A percentile compares a stretch with the other conserved stretches of the same genome.
Evolutionary conservation across 1,284 basidiomycete species (phyloP).

Genomic region (Boletus smithii): DNA sequence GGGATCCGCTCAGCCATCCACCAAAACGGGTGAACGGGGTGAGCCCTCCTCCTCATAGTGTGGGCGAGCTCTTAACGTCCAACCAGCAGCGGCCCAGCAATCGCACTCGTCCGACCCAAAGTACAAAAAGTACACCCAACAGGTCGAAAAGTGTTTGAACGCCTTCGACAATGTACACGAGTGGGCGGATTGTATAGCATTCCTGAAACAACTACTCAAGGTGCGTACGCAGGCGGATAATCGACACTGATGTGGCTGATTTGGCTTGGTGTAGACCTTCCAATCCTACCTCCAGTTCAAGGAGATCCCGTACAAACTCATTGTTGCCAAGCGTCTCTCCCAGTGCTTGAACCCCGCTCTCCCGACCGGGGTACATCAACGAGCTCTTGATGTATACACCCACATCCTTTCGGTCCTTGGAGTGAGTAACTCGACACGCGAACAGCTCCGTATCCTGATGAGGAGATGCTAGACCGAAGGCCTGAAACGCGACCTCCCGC

Average conservation of each 20-base stretch:
- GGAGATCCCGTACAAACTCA: constrained; percentile 92
- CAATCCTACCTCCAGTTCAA: constrained; percentile 91
- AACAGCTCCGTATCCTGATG: constrained; percentile 3
- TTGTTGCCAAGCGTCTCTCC: constrained; percentile 91
- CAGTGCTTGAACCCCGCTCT: constrained; percentile 97
- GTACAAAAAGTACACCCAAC: constrained; percentile 90
- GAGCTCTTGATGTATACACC: constrained; percentile 92
- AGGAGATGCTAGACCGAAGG: constrained; percentile 69
- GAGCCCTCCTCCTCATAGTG: constrained; percentile 23
- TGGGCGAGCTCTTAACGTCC: constrained; percentile 3
- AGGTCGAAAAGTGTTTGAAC: constrained; percentile 89
- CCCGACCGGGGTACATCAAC: constrained; percentile 94
- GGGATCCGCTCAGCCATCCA: constrained; percentile 36
- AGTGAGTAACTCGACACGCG: constrained; percentile 44
- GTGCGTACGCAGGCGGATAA: constrained; percentile 32
- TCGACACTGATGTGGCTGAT: neutral
- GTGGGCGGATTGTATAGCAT: constrained; percentile 99
- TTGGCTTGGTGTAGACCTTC: constrained; percentile 63
- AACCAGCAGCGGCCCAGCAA: constrained; percentile 44
- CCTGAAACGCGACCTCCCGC: constrained; percentile 79
- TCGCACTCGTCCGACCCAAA: constrained; percentile 79
- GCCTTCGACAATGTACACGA: constrained; percentile 97
- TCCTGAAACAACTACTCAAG: constrained; percentile 93
- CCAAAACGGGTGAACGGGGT: constrained; percentile 49
- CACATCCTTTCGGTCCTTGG: constrained; percentile 90